These are phyloP conservation scores for Hypsizygus marmoreus DNA, from an alignment of 768 basidiomycete species.

Conservation along the genomic window DNA sequence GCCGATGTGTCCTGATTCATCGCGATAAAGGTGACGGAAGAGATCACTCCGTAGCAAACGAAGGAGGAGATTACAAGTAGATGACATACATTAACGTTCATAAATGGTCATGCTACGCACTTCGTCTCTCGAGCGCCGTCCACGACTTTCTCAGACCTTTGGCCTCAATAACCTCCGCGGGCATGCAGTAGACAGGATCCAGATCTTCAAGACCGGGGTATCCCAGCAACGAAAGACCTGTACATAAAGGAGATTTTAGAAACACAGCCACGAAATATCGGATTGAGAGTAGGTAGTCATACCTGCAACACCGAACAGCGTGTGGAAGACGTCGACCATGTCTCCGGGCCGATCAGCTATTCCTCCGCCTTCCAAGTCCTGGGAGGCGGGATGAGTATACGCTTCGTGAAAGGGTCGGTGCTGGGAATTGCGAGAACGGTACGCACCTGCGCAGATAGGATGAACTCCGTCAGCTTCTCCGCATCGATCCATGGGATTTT, in stretches of 20 bases:
- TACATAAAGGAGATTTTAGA: not conserved
- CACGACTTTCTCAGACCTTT: slow-evolving; percentile 71
- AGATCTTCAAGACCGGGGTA: slow-evolving; percentile 83
- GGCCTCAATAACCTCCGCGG: slow-evolving; percentile 67
- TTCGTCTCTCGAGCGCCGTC: slow-evolving; percentile 51
- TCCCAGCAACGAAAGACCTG: slow-evolving; percentile 85
- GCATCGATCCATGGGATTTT: slow-evolving; percentile 88
- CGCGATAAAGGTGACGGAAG: no score
- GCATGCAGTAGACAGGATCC: slow-evolving; percentile 98
- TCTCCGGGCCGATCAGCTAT: slow-evolving; percentile 94
- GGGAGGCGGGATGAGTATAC: slow-evolving; percentile 12
- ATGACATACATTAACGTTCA: no score
- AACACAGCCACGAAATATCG: slow-evolving; percentile 73
- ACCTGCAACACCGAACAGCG: slow-evolving; percentile 89
- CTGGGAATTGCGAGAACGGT: not conserved
- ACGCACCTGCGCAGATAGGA: slow-evolving; percentile 81
- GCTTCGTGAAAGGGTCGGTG: not conserved
- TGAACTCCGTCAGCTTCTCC: slow-evolving; percentile 76
- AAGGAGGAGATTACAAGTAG: no score
- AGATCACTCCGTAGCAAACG: no score
- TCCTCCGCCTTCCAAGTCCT: slow-evolving; percentile 91
- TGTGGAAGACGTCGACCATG: slow-evolving; percentile 98
- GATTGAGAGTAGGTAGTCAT: slow-evolving; percentile 84
- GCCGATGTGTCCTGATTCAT: no score
- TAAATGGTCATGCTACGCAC: not conserved